Base-by-base conservation (phyloP, 1,284 basidiomycete species). In the Puccinia polysora region DNA sequence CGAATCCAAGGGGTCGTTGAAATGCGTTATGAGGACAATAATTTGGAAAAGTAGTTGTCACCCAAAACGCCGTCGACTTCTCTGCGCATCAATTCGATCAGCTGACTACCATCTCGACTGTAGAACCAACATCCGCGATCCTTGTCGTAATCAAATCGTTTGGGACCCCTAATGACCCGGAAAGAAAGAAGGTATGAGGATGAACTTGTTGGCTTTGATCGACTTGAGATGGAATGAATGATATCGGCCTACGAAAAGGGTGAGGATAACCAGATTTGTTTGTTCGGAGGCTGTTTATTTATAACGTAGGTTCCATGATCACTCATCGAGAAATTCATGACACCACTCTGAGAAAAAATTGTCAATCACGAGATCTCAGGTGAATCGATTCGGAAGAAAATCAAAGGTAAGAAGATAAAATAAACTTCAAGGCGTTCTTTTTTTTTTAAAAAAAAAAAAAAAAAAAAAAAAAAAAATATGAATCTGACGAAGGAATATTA, bases 181-280 rank as follows among this genome's bases (percentile, higher is more conserved):
- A n/a, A 25, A 63, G 8, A 28, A n/a, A 45, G 10, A 10, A 45
- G 40, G 18, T 25, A 53, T 23, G 5, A 28, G 18, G 14, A 23
- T 43, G 3, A 38, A n/a, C 28, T 4, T 20, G 20, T 23, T 40
- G 28, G 18, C n/a, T 14, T 34, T 43, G 18, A 14, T 15, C 47
- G 3, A 45, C 47, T 40, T 20, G 28, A 6, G 12, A 6, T 20
- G 38, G 28, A 60, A 2, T 55, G 23, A 20, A 36, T n/a, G 40
- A 45, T 7, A 15, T 58, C 6, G 28, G 55, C 68, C 52, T 2
- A 72, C 69, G 69, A 72, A 25, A 72, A 55, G 1, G 69, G 69
- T 15, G 69, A 72, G 7, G 69, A 72, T 4, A 72, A 50, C 69
- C 69, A 72, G 8, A 72, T 72, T 34, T 72, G 69, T 56, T 64